Conservation (phyloP, 2,329 filamentous ascomycete species). For the Xylaria sp. region DNA sequence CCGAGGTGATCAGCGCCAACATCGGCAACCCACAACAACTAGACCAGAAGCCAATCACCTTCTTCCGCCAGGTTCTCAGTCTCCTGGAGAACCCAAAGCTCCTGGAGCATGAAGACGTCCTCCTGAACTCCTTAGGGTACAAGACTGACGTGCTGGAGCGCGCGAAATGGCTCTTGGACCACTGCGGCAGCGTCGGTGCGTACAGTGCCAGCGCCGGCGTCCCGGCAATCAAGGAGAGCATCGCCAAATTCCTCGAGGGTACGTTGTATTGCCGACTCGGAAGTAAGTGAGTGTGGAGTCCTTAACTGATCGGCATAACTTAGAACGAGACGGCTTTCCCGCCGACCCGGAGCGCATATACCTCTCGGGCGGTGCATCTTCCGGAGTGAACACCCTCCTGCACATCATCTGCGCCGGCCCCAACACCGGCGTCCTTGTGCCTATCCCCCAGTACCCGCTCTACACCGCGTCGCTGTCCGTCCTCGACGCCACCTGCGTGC, state of each 20-base stretch:
- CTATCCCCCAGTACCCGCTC: slow-evolving; percentile 96
- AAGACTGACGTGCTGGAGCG: slow-evolving; percentile 86
- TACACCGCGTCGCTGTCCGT: slow-evolving; percentile 92
- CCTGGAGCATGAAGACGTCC: slow-evolving; percentile 79
- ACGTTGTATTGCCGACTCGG: slow-evolving; percentile 37
- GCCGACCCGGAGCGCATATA: slow-evolving; percentile 82
- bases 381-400: slow-evolving; percentile 91
- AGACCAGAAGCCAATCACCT: slow-evolving; percentile 98
- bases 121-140: slow-evolving; percentile 78
- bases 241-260: slow-evolving; percentile 92
- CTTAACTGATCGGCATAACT: slow-evolving; percentile 17
- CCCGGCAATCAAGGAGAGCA: slow-evolving; percentile 81
- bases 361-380: slow-evolving; percentile 87
- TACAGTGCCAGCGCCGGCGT: slow-evolving; percentile 95
- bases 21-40: slow-evolving; percentile 99
- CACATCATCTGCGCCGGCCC: slow-evolving; percentile 81
- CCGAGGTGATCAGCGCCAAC: slow-evolving; percentile 92
- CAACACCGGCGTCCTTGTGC: slow-evolving; percentile 83
- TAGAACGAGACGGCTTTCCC: slow-evolving; percentile 84
- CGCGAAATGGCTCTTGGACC: slow-evolving; percentile 77
- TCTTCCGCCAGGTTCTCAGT: slow-evolving; percentile 96
- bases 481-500: slow-evolving; percentile 83
- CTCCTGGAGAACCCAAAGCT: slow-evolving; percentile 87
- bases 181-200: slow-evolving; percentile 89
- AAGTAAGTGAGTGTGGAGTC: not conserved